Base-by-base conservation (phyloP, 2,329 filamentous ascomycete species). In the Exophiala xenobiotica region DNA sequence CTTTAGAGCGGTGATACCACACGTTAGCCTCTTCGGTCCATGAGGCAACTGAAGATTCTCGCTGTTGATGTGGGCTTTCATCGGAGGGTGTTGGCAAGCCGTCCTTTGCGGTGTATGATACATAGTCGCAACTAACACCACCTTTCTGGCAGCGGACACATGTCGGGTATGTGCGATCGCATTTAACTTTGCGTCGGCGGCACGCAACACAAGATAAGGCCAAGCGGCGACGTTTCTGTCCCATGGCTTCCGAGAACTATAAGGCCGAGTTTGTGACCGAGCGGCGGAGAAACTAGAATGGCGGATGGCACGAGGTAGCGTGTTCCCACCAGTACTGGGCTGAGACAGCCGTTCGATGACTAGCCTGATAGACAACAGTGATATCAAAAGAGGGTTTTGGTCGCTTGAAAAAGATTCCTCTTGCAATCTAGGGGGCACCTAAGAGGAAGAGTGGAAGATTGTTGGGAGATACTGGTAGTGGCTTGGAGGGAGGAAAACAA, bases 81-180 rank as follows among this genome's bases (percentile, higher is more conserved):
- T 56, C 54, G 11, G 44, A 51, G 6, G 49, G 54, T 3, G 54
- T 58, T 11, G 43, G 54, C 6, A 56, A 20, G n/a, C 46, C 29
- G 12, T 29, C 31, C 23, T 51, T 51, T n/a, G 41, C 52, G 22
- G 60, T 58, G 38, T 63, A 58, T 4, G 56, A 40, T 9, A 62
- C 60, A 51, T 63, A 63, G 46, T 58, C 51, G 44, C 61, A 63
- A 37, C 45, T 52, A 46, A 57, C 48, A 8, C 49, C 53, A 20
- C 56, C 55, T 53, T 59, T 63, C 41, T 58, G 54, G 52, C 61
- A 63, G 5, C 61, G 58, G 33, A 57, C 50, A 45, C 61, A 63
- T 8, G 56, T 53, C 3, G 61, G 61, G 39, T 50, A 56, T 8
- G 56, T 60, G n/a, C 61, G 51, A 26, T 61, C 61, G 38, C 61